A percentile compares a stretch with the other conserved stretches of the same genome.
phyloP scores from a whole-genome alignment of 2,329 filamentous ascomycete genomes.

The Daldinia sp. region DNA sequence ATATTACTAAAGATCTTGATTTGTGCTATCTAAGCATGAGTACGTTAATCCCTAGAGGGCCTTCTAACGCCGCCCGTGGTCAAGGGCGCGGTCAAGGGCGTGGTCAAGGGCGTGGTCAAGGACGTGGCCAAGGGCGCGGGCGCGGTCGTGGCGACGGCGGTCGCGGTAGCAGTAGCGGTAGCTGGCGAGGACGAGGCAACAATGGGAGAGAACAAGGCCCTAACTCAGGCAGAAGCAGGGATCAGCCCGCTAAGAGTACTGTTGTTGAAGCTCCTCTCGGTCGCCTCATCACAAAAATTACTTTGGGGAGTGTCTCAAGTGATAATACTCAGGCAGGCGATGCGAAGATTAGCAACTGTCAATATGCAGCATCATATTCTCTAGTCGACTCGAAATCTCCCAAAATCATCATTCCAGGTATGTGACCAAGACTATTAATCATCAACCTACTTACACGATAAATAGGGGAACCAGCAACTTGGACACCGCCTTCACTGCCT shows the following conservation, averaged over 20 bases:
- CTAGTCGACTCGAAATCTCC: slow-evolving; percentile 28
- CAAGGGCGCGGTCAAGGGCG: slow-evolving; percentile 3
- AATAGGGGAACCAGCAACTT: slow-evolving; percentile 38
- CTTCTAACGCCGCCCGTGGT: slow-evolving; percentile 9
- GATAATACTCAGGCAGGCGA: slow-evolving; percentile 5
- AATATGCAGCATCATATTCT: slow-evolving; percentile 40
- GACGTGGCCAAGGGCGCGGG: slow-evolving; percentile 2
- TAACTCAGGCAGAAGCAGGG: neutral
- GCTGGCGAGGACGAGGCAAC: slow-evolving; percentile 1
- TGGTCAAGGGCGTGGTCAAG: neutral
- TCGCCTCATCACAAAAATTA: slow-evolving; percentile 33
- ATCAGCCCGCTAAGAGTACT: neutral
- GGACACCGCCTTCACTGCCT: slow-evolving; percentile 38
- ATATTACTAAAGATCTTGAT: neutral
- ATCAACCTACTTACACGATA: slow-evolving; percentile 1
- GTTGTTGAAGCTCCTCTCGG: slow-evolving; percentile 25
- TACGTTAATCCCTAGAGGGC: slow-evolving; percentile 20
- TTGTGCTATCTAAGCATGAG: neutral
- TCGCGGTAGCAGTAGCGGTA: neutral
- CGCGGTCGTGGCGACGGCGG: neutral
- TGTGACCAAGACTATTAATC: neutral
- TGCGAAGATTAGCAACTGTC: slow-evolving; percentile 36
- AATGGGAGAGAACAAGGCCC: slow-evolving; percentile 1
- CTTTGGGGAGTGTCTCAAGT: slow-evolving; percentile 7
- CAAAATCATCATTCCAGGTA: slow-evolving; percentile 40